Evolutionary conservation across 23 red algal species (phyloP), one percentile per base, ranked within the genome.

Genomic region (Gracilaria vermiculophylla): DNA sequence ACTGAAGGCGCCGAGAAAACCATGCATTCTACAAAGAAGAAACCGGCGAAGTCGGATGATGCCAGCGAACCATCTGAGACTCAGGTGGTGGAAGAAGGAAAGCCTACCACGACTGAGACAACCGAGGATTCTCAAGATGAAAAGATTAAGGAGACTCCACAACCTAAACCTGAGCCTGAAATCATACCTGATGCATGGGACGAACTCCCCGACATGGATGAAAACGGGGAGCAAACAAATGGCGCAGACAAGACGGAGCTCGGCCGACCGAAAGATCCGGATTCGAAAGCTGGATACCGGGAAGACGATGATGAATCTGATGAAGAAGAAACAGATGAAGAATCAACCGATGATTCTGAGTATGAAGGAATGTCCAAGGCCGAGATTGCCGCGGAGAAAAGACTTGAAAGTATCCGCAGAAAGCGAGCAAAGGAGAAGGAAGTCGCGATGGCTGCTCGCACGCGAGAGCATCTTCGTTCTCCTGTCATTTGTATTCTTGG

Each of bases 401-500:
- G 61, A 44, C 40, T 58, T 19, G 69, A 87, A 12, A 40, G 62
- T 19, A 48, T 88, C 11, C 25, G 83, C 14, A 74, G 44, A 12
- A 85, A 23, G 31, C 85, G 86, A 65, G 47, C 64, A 7, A 78
- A 77, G 27, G 61, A 44, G 69, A 69, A 69, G 45, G 66, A 56
- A 19, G 51, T 49, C n/a, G 84, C 74, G 3, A 40, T 77, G 62
- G 40, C 77, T 25, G 43, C 83, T 11, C 48, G 85, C 14, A 71
- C 79, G 24, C 57, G 86, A 1, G 92, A 95, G 17, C 77, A 85
- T 64, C 84, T 99, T 81, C 88, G 97, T 21, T 95, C 97, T 45
- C 97, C 97, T 16, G 75, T 99, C 6, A 93, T 99, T 81, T 99
- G 97, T 71, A 99, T 99, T 54, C 70, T 99, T 13, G 97, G 97